A percentile compares a stretch with the other conserved stretches of the same genome.
These are phyloP conservation scores for Atractiella rhizophila DNA, from an alignment of 768 basidiomycete genomes.

Conservation along the genomic window DNA sequence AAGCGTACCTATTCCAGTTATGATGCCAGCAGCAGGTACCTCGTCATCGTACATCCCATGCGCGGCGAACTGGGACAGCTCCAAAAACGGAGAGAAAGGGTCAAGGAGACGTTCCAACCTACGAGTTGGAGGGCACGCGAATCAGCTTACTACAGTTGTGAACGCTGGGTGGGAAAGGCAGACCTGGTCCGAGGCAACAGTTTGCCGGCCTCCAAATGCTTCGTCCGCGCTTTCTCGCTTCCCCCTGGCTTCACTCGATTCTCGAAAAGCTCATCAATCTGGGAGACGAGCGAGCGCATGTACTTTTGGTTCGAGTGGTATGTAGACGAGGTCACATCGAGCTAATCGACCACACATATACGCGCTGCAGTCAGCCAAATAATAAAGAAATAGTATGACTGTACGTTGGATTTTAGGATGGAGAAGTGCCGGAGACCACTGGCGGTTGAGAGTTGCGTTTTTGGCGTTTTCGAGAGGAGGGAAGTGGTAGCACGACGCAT, in stretches of 20 bases:
- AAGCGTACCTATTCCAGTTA: constrained; percentile 47
- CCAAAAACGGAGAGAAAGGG: constrained; percentile 65
- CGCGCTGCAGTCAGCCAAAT: too few species aligned
- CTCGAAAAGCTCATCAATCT: constrained; percentile 35
- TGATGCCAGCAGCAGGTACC: constrained; percentile 69
- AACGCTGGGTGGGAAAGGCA: constrained; percentile 5
- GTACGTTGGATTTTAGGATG: too few species aligned
- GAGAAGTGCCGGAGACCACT: too few species aligned
- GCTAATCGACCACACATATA: too few species aligned
- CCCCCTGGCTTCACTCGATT: constrained; percentile 45
- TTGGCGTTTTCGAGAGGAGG: too few species aligned
- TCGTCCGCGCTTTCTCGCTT: constrained; percentile 43
- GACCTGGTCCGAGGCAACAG: constrained; percentile 60
- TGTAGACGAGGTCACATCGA: too few species aligned
- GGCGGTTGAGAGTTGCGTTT: too few species aligned
- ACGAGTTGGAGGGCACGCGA: constrained; percentile 24
- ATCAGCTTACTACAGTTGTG: constrained; percentile 29
- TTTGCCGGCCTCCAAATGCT: constrained; percentile 56
- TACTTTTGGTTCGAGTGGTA: constrained; percentile 25
- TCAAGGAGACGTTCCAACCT: constrained; percentile 56
- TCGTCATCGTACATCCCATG: constrained; percentile 53
- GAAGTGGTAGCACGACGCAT: too few species aligned
- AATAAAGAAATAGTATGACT: too few species aligned
- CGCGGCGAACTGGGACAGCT: constrained; percentile 61
- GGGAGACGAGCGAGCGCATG: constrained; percentile 34